A percentile compares a stretch with the other conserved stretches of the same genome.
Evolutionary conservation across 345 rosid genomes (phyloP).

Genomic region (Abelmoschus esculentus): DNA sequence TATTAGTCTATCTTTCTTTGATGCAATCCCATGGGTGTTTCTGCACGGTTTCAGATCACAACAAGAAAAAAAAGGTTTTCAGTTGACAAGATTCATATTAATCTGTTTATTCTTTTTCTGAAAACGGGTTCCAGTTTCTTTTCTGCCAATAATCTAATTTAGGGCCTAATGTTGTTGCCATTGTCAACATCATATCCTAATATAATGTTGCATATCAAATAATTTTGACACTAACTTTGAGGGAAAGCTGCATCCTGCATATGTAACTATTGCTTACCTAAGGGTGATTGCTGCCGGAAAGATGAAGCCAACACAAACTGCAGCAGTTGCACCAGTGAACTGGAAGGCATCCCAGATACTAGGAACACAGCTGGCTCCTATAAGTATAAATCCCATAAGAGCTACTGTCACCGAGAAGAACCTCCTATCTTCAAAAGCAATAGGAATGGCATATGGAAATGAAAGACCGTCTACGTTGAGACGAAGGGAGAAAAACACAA

Average conservation of each 20-base stretch:
- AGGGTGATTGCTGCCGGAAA: slow-evolving; percentile 60
- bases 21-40: slow-evolving; percentile 46
- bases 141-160: neutral
- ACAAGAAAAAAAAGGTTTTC: no score
- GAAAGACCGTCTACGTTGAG: slow-evolving; percentile 59
- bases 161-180: neutral
- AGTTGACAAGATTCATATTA: no score
- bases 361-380: slow-evolving; percentile 56
- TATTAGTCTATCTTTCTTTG: slow-evolving; percentile 37
- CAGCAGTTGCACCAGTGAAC: slow-evolving; percentile 60
- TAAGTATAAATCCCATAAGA: slow-evolving; percentile 46
- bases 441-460: slow-evolving; percentile 47
- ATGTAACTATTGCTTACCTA: slow-evolving; percentile 29
- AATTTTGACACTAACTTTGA: slow-evolving; percentile 19
- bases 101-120: no score
- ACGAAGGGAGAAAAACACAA: slow-evolving; percentile 61
- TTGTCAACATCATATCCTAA: neutral
- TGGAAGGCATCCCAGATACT: slow-evolving; percentile 71
- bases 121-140: no score
- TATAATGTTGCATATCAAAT: neutral
- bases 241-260: slow-evolving; percentile 58
- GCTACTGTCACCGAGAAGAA: slow-evolving; percentile 37
- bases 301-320: slow-evolving; percentile 50
- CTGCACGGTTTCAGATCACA: slow-evolving; percentile 19
- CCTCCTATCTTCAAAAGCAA: slow-evolving; percentile 40